Conservation (phyloP, 495 filamentous ascomycete species). For the Podospora appendiculata region DNA sequence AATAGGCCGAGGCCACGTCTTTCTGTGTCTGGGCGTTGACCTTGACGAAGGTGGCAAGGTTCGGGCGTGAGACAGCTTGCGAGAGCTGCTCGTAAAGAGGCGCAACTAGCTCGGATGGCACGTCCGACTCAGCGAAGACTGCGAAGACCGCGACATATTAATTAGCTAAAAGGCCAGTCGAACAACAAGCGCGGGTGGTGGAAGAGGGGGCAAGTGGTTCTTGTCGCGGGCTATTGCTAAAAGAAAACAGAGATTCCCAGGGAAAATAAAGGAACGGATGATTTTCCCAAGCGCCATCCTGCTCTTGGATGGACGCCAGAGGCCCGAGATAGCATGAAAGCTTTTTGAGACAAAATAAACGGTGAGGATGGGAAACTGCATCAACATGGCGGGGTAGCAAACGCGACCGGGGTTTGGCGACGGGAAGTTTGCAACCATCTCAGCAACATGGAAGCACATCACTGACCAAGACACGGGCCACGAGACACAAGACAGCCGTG, state of each 20-base stretch:
- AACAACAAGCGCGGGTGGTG: no score
- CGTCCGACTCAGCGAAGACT: slow-evolving; percentile 89
- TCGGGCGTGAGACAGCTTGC: slow-evolving; percentile 58
- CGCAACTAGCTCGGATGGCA: slow-evolving; percentile 77
- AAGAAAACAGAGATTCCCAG: not conserved
- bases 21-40: slow-evolving; percentile 73
- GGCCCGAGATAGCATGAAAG: not conserved
- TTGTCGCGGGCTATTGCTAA: not conserved
- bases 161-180: slow-evolving; percentile 7
- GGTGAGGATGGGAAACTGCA: not conserved
- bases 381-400: slow-evolving; percentile 11
- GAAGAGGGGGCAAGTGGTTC: no score
- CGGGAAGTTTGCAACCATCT: not conserved
- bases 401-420: not conserved
- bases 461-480: no score
- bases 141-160: slow-evolving; percentile 4
- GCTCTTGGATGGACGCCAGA: not conserved
- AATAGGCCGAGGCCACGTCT: slow-evolving; percentile 62
- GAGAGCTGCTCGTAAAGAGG: slow-evolving; percentile 78
- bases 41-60: slow-evolving; percentile 76
- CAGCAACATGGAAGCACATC: no score
- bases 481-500: no score
- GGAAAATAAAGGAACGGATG: not conserved
- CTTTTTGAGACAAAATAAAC: not conserved
- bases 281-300: not conserved